Evolutionary conservation across 2,329 filamentous ascomycete genomes (phyloP).

Genomic region (Ophiostoma piceae): DNA sequence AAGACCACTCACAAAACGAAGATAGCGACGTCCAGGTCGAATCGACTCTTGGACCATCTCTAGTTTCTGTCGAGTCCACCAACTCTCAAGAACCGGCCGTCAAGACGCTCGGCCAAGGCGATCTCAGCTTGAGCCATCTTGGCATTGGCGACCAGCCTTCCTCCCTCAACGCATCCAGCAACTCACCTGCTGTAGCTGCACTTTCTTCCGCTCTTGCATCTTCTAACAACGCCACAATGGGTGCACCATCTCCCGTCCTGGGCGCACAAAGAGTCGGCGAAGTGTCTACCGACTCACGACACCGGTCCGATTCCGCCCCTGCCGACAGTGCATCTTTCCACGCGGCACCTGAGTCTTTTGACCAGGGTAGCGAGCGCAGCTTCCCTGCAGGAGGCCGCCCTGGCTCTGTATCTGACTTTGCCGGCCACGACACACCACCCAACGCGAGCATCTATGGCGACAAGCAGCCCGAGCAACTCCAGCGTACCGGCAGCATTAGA

Average conservation of each 20-base stretch:
- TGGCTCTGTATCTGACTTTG: slow-evolving; percentile 47
- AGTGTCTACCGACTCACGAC: slow-evolving; percentile 39
- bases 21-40: slow-evolving; percentile 41
- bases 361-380: slow-evolving; percentile 20
- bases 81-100: slow-evolving; percentile 67
- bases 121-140: slow-evolving; percentile 82
- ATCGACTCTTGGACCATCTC: slow-evolving; percentile 31
- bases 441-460: slow-evolving; percentile 60
- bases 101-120: slow-evolving; percentile 81
- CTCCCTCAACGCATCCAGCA: slow-evolving; percentile 1
- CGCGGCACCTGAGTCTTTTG: slow-evolving; percentile 9
- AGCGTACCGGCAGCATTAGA: slow-evolving; percentile 62
- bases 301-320: slow-evolving; percentile 56
- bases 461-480: slow-evolving; percentile 39
- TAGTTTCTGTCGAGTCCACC: slow-evolving; percentile 37
- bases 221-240: slow-evolving; percentile 35
- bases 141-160: slow-evolving; percentile 58
- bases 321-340: slow-evolving; percentile 35
- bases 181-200: background rate
- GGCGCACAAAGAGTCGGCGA: slow-evolving; percentile 3
- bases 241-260: slow-evolving; percentile 8
- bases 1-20: slow-evolving; percentile 26
- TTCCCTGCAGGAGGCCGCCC: slow-evolving; percentile 33
- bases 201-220: background rate
- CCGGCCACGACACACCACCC: slow-evolving; percentile 56